Base-by-base conservation (phyloP, 192 early-diverging fungal species). In the Gryganskiella cystojenkinii region DNA sequence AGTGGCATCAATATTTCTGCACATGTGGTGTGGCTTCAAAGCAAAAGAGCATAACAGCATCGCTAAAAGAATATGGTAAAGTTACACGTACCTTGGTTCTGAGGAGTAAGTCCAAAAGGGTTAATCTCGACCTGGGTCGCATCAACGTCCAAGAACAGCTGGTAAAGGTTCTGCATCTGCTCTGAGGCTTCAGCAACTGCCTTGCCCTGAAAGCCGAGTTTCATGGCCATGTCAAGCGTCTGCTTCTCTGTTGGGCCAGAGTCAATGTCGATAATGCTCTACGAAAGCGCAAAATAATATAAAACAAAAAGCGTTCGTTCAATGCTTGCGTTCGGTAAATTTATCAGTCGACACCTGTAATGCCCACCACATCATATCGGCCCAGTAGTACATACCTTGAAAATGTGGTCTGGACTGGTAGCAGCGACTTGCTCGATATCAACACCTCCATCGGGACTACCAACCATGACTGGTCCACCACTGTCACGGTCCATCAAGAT, bases 401-500 rank as follows among this genome's bases (percentile, higher is more conserved):
- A 69, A 28, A 78, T 78, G 19, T 64, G 65, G 15, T 56, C 54
- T 1, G 73, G 73, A 28, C 52, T 24, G 0, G 50, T 45, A 25
- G 60, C 65, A 14, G 66, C 73, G 0, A 68, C 64, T 57, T 78
- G 73, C 34, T 78, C 73, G 20, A 78, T 78, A 31, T 68, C 66
- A 17, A 75, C 30, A 6, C 64, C 64, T 10, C 72, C 72, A 3
- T 75, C 59, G 42, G 72, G 72, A n/a, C 72, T 67, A 47, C 72
- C 72, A 2, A 75, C 72, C 52, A 75, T 46, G 35, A 67, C 64
- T 0, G 72, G 72, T 42, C 72, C 72, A 45, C 64, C 72, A 51
- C 52, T 75, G 10, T 75, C 64, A n/a, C 72, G 64, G 46, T 75
- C 72, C 64, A 75, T 67, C 44, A 75, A n/a, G 25, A 75, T 67